Percentiles rank a stretch among this genome's conserved stretches.
These are phyloP conservation scores for Paratinospora sagittata DNA, from an alignment of 164 flowering plant genomes.

Conservation along the genomic window DNA sequence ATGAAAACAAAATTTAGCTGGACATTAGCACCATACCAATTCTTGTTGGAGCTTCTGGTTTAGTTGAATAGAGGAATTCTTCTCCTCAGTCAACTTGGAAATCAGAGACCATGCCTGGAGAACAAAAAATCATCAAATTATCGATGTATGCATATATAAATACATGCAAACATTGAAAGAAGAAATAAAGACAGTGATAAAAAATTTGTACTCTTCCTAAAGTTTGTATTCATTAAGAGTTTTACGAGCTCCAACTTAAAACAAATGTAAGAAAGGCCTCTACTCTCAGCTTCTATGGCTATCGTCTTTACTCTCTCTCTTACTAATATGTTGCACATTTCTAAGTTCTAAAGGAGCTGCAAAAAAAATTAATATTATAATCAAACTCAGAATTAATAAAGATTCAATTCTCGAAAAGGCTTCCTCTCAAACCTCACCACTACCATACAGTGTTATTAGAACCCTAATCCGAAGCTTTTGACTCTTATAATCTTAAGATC, in stretches of 20 bases:
- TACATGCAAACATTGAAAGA: no score
- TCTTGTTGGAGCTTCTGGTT: slow-evolving; percentile 63
- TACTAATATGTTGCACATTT: not conserved
- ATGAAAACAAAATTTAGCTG: not conserved
- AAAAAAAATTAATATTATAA: not conserved
- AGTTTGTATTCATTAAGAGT: not conserved
- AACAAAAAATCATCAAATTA: slow-evolving; percentile 10
- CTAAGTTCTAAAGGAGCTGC: not conserved
- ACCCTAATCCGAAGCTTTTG: no score
- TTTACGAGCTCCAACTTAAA: no score
- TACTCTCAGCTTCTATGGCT: not conserved
- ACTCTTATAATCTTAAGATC: no score
- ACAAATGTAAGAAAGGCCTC: no score
- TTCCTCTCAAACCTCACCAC: not conserved
- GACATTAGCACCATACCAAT: slow-evolving; percentile 40
- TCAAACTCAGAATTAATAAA: not conserved
- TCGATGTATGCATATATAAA: no score
- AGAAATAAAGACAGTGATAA: not conserved
- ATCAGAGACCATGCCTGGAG: slow-evolving; percentile 43
- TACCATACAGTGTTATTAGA: not conserved
- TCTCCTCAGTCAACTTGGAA: slow-evolving; percentile 70
- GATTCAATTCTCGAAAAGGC: not conserved
- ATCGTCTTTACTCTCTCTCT: not conserved
- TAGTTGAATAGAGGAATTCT: slow-evolving; percentile 48
- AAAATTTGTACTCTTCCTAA: not conserved